Base-by-base conservation (phyloP, 306 rosid genomes). In the Morella rubra region DNA sequence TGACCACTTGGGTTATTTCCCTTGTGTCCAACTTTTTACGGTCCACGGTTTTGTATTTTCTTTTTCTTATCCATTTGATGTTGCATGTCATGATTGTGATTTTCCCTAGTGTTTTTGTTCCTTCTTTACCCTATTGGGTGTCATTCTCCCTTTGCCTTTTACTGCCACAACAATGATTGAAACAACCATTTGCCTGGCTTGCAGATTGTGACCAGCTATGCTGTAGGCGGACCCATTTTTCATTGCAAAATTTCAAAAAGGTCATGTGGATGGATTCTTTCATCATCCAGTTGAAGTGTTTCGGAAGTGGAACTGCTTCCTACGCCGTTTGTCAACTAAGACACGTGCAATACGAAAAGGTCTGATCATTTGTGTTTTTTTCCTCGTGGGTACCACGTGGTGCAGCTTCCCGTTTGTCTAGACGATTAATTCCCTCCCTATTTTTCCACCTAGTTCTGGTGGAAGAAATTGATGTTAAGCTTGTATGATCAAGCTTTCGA, bases 91-190 rank as follows among this genome's bases (percentile, higher is more conserved):
- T 50, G 79, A 76, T 49, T 47, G 40, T 50, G 76, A 52, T 18
- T 66, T 37, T 32, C 37, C 11, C 2, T 9, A 66, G 50, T 66
- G 71, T 50, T 42, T 53, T 40, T 32, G 13, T 51, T 51, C 47
- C 20, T 49, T 71, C 52, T 49, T 49, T 49, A 49, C 12, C 53
- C 53, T 49, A 9, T 49, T 12, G 16, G 16, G 16, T 5, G 68
- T 16, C 59, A 52, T 40, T 69, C 13, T n/a, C n/a, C 50, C 49
- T 75, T 14, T 69, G 44, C 69, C 56, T 79, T 59, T 64, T 67
- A 55, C 67, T 69, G 64, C 50, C 64, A 68, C 64, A 60, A 20
- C 74, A 77, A 77, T 87, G 84, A 82, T 87, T 79, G 86, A 81
- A 70, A 58, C 70, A 19, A 76, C 64, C 73, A 75, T 56, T 74